Percentiles rank a stretch among this genome's conserved stretches.
Evolutionary conservation across 257 asterid genomes (phyloP).

Genomic region (Phtheirospermum japonicum): DNA sequence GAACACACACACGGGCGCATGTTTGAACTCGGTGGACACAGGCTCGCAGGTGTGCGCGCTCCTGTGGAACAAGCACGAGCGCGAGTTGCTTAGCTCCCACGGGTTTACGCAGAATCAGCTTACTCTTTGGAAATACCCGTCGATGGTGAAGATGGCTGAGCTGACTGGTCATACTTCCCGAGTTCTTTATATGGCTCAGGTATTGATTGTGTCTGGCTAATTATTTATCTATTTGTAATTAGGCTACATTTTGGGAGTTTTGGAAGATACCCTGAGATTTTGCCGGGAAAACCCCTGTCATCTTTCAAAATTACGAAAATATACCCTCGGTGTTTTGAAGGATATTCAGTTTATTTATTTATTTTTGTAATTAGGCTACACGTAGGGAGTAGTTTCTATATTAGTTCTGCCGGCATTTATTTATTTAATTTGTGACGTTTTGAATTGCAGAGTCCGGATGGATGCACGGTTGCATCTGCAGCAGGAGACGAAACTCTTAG

Average conservation of each 20-base stretch:
- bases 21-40: constrained; percentile 86
- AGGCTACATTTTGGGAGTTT: not conserved
- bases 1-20: constrained; percentile 95
- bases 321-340: not conserved
- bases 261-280: not conserved
- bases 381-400: not conserved
- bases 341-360: not conserved
- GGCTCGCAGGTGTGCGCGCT: constrained; percentile 96
- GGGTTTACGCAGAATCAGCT: constrained; percentile 95
- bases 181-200: constrained; percentile 92
- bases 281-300: not conserved
- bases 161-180: constrained; percentile 93
- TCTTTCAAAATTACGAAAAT: not conserved
- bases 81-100: constrained; percentile 86
- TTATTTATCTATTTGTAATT: not conserved
- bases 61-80: constrained; percentile 86
- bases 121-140: constrained; percentile 94
- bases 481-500: constrained; percentile 93
- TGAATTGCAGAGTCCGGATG: constrained; percentile 76
- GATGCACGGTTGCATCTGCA: constrained; percentile 93
- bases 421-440: not conserved
- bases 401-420: too few relatives aligned
- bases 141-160: constrained; percentile 89
- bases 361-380: not conserved
- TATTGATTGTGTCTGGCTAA: constrained; percentile 26